Conservation (phyloP, 768 basidiomycete genomes). For the Agrocybe praecox region DNA sequence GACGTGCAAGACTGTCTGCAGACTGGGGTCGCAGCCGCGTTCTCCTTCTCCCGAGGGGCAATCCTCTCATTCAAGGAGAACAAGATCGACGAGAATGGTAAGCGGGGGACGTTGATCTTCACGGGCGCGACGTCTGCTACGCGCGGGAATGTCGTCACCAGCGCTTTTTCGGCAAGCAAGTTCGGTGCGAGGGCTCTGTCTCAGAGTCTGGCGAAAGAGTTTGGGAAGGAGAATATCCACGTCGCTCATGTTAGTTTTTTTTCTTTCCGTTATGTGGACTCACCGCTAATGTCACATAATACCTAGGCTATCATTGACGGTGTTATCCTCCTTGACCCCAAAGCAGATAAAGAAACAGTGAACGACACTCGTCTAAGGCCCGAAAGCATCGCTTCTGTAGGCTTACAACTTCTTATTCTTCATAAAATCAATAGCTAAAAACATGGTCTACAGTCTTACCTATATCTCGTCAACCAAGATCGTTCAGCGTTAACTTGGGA, state of each 20-base stretch:
- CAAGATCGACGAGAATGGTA: slow-evolving; percentile 47
- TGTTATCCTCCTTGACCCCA: slow-evolving; percentile 33
- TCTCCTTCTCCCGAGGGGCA: slow-evolving; percentile 63
- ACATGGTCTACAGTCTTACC: slow-evolving; percentile 50
- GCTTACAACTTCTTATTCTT: background rate
- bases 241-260: slow-evolving; percentile 64
- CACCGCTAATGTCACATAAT: background rate
- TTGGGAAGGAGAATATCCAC: slow-evolving; percentile 74
- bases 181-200: slow-evolving; percentile 62
- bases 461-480: slow-evolving; percentile 69
- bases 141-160: slow-evolving; percentile 65
- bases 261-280: slow-evolving; percentile 25
- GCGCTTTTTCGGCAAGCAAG: slow-evolving; percentile 66
- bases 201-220: slow-evolving; percentile 77
- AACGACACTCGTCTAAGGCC: slow-evolving; percentile 55
- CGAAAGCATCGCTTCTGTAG: slow-evolving; percentile 10
- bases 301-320: slow-evolving; percentile 72
- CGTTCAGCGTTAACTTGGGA: slow-evolving; percentile 81
- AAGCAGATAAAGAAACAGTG: slow-evolving; percentile 32
- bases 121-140: slow-evolving; percentile 73
- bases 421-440: background rate
- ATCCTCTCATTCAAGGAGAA: slow-evolving; percentile 64
- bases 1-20: slow-evolving; percentile 55
- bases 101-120: slow-evolving; percentile 67
- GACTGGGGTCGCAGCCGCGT: slow-evolving; percentile 59